A percentile compares a stretch with the other conserved stretches of the same genome.
Conservation (phyloP, 2,329 filamentous ascomycete species). For the Cladobotryum protrusum region DNA sequence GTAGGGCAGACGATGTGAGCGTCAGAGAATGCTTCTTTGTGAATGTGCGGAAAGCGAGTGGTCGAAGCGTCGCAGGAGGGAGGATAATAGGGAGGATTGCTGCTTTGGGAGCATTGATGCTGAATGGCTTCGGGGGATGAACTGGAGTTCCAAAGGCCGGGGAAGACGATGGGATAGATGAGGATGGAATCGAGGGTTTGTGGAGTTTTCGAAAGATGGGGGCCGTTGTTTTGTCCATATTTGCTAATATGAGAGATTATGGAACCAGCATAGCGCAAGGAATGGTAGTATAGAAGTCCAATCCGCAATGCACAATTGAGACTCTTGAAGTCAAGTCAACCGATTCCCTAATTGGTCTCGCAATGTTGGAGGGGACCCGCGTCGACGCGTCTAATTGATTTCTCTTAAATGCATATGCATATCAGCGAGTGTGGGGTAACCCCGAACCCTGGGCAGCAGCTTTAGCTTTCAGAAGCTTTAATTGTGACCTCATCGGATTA, state of each 20-base stretch:
- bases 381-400: slow-evolving; percentile 36
- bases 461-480: slow-evolving; percentile 9
- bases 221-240: slow-evolving; percentile 35
- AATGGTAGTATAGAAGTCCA: neutral
- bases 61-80: slow-evolving; percentile 77
- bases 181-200: slow-evolving; percentile 27
- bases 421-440: slow-evolving; percentile 9
- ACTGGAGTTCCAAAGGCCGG: slow-evolving; percentile 84
- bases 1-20: slow-evolving; percentile 77
- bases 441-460: neutral
- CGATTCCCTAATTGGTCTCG: slow-evolving; percentile 22
- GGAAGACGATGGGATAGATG: slow-evolving; percentile 73
- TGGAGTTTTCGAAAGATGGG: slow-evolving; percentile 32
- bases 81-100: slow-evolving; percentile 83
- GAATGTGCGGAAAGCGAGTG: slow-evolving; percentile 88
- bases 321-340: slow-evolving; percentile 14
- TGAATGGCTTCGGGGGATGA: slow-evolving; percentile 66
- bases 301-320: neutral
- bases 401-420: slow-evolving; percentile 22
- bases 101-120: slow-evolving; percentile 46
- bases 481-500: slow-evolving; percentile 26
- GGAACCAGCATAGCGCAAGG: neutral
- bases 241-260: slow-evolving; percentile 3
- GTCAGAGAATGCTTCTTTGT: slow-evolving; percentile 97
- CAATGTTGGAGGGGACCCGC: slow-evolving; percentile 20